Base-by-base conservation (phyloP, 257 asterid genomes). In the Agastache rugosa region DNA sequence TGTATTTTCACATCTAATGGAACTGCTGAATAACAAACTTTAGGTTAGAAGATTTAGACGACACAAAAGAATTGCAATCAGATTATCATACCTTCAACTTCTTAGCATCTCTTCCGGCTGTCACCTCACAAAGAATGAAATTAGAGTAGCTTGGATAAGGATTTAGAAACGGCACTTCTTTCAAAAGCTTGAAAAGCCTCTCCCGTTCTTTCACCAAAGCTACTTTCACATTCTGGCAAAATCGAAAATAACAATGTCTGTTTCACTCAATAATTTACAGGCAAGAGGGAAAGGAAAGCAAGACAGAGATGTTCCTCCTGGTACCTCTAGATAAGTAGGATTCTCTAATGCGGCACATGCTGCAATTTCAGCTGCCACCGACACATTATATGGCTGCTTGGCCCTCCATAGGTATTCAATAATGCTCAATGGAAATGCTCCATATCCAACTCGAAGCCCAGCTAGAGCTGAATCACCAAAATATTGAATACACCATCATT, bases 341-440 rank as follows among this genome's bases (percentile, higher is more conserved):
- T 92, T 95, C 83, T 82, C 63, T 73, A 95, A 70, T 19, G 97
- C 99, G 2, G 99, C 98, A 74, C 99, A 92, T 25, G 99, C 98
- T 11, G 98, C 90, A 73, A 95, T 80, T 86, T 95, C 98, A 51
- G 99, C 99, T 58, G 98, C 99, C 69, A 88, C 99, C 22, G 99
- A 95, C 77, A 92, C 97, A 42, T 95, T 92, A 84, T 95, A 95
- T 14, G 98, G 99, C 78, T 95, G 99, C 80, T 95, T 95, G 61
- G 99, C 98, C 80, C 98, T 85, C 99, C 99, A 95, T 25, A 95
- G 80, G 80, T 86, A 95, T 72, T 95, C 88, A 59, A 95, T 95
- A 23, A 92, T 87, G 89, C 97, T 95, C 78, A 72, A 78, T 6
- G 99, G 99, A 80, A 95, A 95, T 64, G 97, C 96, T 74, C 98